Evolutionary conservation across 106 monocot genomes (phyloP).

Genomic region (Dendrobium officinale): DNA sequence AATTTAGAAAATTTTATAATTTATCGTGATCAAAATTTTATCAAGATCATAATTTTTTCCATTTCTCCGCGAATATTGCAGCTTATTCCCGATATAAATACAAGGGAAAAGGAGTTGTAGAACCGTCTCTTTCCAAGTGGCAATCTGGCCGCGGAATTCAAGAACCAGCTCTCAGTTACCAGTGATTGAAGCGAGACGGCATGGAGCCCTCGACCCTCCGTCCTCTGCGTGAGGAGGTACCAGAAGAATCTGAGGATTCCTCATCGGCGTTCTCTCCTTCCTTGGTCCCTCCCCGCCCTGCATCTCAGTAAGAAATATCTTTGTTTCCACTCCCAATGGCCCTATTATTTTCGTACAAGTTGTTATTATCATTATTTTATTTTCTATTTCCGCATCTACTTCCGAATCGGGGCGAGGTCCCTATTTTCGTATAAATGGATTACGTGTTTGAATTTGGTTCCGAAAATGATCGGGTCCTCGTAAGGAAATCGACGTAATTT

Average conservation of each 20-base stretch:
- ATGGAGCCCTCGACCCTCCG: background rate
- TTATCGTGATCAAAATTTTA: no score
- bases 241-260: conserved; percentile 1
- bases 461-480: no score
- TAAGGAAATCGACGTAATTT: no score
- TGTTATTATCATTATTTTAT: background rate
- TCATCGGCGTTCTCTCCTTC: conserved; percentile 15
- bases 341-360: background rate
- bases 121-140: no score
- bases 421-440: background rate
- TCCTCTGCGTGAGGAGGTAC: background rate
- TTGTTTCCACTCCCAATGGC: background rate
- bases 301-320: conserved; percentile 10
- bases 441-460: background rate
- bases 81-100: no score
- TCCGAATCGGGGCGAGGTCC: background rate
- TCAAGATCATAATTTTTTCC: no score
- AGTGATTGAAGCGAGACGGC: background rate
- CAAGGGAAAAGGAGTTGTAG: no score
- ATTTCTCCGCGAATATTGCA: no score
- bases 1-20: no score
- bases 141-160: background rate
- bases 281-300: conserved; percentile 20
- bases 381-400: no score
- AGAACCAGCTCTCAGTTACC: background rate